Evolutionary conservation across 768 basidiomycete species (phyloP).

Genomic region (Trametes villosa): DNA sequence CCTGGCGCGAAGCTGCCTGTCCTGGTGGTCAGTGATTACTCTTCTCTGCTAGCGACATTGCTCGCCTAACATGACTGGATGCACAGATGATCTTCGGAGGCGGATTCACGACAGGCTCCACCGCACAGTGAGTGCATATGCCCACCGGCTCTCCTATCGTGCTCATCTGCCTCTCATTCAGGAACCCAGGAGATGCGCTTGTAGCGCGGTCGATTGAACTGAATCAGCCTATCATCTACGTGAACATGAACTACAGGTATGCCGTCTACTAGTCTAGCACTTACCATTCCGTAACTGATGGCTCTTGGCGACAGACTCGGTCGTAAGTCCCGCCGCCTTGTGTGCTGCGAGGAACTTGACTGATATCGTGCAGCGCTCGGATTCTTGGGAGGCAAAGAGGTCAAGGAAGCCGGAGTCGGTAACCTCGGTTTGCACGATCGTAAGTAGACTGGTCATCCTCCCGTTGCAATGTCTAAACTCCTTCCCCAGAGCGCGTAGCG

Average conservation of each 20-base stretch:
- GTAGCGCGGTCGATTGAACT: slow-evolving; percentile 50
- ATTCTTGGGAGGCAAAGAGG: slow-evolving; percentile 46
- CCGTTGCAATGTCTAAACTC: not conserved
- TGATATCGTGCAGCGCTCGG: slow-evolving; percentile 37
- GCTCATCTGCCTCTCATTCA: slow-evolving; percentile 12
- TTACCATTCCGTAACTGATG: not conserved
- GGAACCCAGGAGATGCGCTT: slow-evolving; percentile 49
- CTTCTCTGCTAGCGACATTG: no score
- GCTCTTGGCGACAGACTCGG: not conserved
- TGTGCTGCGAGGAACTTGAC: no score
- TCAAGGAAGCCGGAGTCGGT: slow-evolving; percentile 41
- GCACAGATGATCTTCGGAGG: slow-evolving; percentile 35
- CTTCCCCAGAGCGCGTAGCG: slow-evolving; percentile 40
- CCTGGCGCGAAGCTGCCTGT: slow-evolving; percentile 24
- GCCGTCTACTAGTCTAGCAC: slow-evolving; percentile 7
- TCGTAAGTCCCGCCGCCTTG: no score
- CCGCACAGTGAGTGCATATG: not conserved
- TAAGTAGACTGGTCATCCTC: slow-evolving; percentile 20
- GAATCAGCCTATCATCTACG: slow-evolving; percentile 51
- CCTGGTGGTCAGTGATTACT: slow-evolving; percentile 1
- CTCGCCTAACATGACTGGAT: not conserved
- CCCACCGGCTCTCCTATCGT: no score
- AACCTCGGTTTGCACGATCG: slow-evolving; percentile 60
- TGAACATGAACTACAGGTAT: slow-evolving; percentile 57
- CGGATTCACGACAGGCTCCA: slow-evolving; percentile 37